Percentiles rank a stretch among this genome's conserved stretches.
These are phyloP conservation scores for Buddleja alternifolia DNA, from an alignment of 257 asterid genomes.

Conservation along the genomic window DNA sequence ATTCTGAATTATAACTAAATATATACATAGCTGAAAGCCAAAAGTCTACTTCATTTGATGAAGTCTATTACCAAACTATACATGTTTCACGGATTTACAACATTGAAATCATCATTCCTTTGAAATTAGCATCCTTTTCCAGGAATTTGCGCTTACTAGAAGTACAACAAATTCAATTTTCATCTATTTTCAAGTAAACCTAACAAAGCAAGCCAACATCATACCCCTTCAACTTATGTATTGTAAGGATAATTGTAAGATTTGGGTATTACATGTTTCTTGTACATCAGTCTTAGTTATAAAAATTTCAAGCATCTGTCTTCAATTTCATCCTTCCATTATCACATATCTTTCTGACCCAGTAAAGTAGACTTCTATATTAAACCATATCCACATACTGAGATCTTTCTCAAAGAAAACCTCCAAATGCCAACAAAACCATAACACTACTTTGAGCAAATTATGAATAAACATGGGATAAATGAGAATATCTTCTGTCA, in stretches of 20 bases:
- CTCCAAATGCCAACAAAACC: too few relatives aligned
- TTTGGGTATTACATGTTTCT: background rate
- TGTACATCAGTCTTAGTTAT: background rate
- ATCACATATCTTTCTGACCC: background rate
- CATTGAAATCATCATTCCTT: too few relatives aligned
- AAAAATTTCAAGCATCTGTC: background rate
- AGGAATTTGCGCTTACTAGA: constrained; percentile 1
- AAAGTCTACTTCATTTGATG: constrained; percentile 35
- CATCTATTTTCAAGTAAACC: background rate
- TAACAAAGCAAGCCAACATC: background rate
- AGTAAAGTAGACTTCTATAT: too few relatives aligned
- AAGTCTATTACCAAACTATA: constrained; percentile 22
- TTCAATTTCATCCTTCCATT: constrained; percentile 1
- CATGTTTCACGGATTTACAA: constrained; percentile 7
- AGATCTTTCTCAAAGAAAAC: too few relatives aligned
- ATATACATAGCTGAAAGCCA: background rate
- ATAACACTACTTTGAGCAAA: too few relatives aligned
- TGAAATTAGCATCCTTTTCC: background rate
- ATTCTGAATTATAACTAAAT: background rate
- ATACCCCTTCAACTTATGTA: background rate
- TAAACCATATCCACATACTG: too few relatives aligned
- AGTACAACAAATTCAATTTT: background rate
- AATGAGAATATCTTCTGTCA: background rate
- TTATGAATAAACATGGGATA: background rate
- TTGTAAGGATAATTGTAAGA: background rate